phyloP scores from a whole-genome alignment of 768 basidiomycete genomes.

The Thelephora ganbajun region DNA sequence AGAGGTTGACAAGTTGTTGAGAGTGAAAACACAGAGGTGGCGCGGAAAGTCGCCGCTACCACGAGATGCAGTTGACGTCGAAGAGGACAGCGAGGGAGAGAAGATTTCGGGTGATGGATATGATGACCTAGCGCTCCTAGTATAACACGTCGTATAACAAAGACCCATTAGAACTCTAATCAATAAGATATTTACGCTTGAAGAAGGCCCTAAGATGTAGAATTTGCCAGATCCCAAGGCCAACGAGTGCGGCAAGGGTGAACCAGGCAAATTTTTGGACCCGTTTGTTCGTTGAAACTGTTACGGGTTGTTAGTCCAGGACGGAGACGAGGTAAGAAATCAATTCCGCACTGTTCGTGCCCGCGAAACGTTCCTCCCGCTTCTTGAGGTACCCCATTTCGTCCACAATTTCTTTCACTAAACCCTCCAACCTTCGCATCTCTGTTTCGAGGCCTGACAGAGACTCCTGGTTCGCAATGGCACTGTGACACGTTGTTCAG shows the following conservation, averaged over 20 bases:
- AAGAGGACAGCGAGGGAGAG: neutral
- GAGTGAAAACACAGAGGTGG: conserved; percentile 13
- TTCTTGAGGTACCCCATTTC: conserved; percentile 85
- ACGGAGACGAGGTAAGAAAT: neutral
- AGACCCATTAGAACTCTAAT: conserved; percentile 15
- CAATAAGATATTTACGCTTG: conserved; percentile 90
- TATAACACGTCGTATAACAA: neutral
- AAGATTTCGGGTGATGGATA: neutral
- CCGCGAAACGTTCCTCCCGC: conserved; percentile 79
- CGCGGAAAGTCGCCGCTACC: conserved; percentile 6
- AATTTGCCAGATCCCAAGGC: conserved; percentile 88
- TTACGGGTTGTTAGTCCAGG: neutral
- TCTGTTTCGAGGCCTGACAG: conserved; percentile 92
- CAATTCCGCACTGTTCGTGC: conserved; percentile 69
- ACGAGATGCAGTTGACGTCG: neutral
- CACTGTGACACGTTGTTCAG: conserved; percentile 32
- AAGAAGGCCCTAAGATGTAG: conserved; percentile 91
- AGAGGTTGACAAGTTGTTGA: conserved; percentile 12
- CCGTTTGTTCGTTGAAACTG: conserved; percentile 84
- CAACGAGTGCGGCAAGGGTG: conserved; percentile 63
- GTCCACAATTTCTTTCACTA: conserved; percentile 89
- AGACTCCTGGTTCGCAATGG: conserved; percentile 97
- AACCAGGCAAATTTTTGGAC: conserved; percentile 92
- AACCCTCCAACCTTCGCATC: conserved; percentile 93
- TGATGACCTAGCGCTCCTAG: neutral